Evolutionary conservation across 1,284 basidiomycete species (phyloP).

Genomic region (Ceratobasidium sp.): DNA sequence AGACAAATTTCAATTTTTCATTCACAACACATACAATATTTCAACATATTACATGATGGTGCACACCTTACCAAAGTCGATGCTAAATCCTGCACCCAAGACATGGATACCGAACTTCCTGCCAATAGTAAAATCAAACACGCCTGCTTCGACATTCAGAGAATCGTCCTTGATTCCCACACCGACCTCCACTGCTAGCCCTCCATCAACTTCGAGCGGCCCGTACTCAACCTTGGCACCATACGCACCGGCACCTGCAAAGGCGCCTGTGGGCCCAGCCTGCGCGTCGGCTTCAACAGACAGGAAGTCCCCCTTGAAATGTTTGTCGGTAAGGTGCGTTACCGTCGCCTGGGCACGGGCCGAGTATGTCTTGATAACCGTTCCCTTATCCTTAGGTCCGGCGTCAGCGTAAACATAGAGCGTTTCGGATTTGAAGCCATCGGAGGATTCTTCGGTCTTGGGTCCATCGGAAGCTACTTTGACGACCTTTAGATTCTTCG

Average conservation of each 20-base stretch:
- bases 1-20: too few relatives aligned
- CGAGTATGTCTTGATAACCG: neutral
- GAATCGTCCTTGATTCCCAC: neutral
- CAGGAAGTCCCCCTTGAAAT: neutral
- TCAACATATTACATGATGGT: neutral
- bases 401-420: neutral
- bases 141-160: slow-evolving; percentile 2
- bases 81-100: neutral
- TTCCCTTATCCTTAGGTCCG: too few relatives aligned
- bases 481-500: neutral
- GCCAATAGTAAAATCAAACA: neutral
- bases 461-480: neutral
- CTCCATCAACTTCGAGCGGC: neutral
- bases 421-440: neutral
- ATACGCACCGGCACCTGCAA: neutral
- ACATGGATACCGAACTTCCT: neutral
- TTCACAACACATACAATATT: neutral
- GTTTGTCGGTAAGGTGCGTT: neutral
- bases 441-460: neutral
- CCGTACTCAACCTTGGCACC: neutral
- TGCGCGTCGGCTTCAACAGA: neutral
- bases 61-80: neutral
- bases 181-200: neutral
- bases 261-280: neutral
- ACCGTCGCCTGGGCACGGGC: neutral